A percentile compares a stretch with the other conserved stretches of the same genome.
Conservation (phyloP, 192 early-diverging fungal species). For the Rhizoclosmatium globosum region DNA sequence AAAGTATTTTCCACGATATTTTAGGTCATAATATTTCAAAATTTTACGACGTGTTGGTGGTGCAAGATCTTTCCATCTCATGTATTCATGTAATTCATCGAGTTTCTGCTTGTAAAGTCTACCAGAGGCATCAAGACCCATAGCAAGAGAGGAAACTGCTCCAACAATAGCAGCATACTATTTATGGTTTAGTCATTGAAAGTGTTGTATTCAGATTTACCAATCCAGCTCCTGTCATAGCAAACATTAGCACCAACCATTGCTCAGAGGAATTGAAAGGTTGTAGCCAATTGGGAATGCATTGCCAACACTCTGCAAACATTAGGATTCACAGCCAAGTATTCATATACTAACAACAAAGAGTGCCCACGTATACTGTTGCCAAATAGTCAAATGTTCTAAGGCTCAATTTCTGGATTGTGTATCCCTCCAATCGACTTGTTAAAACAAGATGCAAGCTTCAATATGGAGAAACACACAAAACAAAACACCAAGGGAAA, state of each 20-base stretch:
- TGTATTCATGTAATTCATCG: constrained; percentile 39
- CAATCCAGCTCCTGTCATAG: constrained; percentile 10
- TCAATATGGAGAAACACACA: constrained; percentile 10
- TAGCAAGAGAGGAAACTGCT: constrained; percentile 28
- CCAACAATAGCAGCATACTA: constrained; percentile 15
- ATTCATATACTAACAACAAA: background rate
- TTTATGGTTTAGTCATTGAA: background rate
- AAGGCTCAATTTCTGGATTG: background rate
- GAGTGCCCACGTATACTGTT: constrained; percentile 14
- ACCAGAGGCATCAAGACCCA: constrained; percentile 33
- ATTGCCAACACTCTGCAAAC: background rate
- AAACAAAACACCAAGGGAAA: constrained; percentile 18
- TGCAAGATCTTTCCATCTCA: constrained; percentile 25
- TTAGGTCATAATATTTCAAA: constrained; percentile 44
- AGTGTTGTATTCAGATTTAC: background rate
- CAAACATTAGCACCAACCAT: constrained; percentile 1
- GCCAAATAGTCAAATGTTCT: background rate
- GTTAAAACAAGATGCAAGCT: constrained; percentile 11
- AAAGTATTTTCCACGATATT: constrained; percentile 32
- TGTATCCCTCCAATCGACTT: background rate
- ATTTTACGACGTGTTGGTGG: constrained; percentile 24
- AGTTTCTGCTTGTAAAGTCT: constrained; percentile 36
- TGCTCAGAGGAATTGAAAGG: background rate
- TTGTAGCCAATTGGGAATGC: background rate
- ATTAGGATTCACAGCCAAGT: background rate